Percentiles rank a stretch among this genome's conserved stretches.
These are phyloP conservation scores for Phycomyces nitens DNA, from an alignment of 192 early-diverging fungal species.

Conservation along the genomic window DNA sequence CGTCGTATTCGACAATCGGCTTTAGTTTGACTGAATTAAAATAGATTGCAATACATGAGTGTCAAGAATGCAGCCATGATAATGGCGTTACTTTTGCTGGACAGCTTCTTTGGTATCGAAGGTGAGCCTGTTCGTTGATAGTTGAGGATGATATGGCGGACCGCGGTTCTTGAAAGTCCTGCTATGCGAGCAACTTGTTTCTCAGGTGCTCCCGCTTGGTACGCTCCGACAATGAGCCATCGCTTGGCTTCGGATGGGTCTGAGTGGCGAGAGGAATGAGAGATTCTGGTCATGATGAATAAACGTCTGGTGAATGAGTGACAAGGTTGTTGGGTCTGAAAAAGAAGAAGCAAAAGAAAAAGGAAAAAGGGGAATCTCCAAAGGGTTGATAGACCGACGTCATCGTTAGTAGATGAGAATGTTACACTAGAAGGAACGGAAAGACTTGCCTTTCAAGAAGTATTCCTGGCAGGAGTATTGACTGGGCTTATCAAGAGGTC, in stretches of 20 bases:
- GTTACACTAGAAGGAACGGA: neutral
- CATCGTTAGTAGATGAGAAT: conserved; percentile 1
- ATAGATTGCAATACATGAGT: neutral
- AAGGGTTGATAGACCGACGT: conserved; percentile 1
- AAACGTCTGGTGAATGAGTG: too few relatives aligned
- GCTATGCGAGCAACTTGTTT: conserved; percentile 29
- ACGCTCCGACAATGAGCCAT: conserved; percentile 33
- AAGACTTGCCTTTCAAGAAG: too few relatives aligned
- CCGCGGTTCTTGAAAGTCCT: conserved; percentile 26
- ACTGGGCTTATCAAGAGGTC: too few relatives aligned
- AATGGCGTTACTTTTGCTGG: conserved; percentile 30
- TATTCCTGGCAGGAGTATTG: too few relatives aligned
- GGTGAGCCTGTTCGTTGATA: conserved; percentile 33
- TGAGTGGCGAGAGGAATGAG: neutral
- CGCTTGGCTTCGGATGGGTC: conserved; percentile 26
- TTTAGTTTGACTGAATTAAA: conserved; percentile 23
- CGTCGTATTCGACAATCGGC: conserved; percentile 32
- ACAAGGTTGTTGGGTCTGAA: neutral
- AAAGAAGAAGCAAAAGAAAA: neutral
- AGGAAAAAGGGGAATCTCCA: neutral
- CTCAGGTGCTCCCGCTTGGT: conserved; percentile 33
- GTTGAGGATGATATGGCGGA: conserved; percentile 33
- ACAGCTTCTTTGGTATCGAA: conserved; percentile 13
- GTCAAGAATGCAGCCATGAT: neutral
- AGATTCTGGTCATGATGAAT: neutral